Percentiles rank a stretch among this genome's conserved stretches.
phyloP scores from a whole-genome alignment of 495 filamentous ascomycete genomes.

The Aspergillus leporis region DNA sequence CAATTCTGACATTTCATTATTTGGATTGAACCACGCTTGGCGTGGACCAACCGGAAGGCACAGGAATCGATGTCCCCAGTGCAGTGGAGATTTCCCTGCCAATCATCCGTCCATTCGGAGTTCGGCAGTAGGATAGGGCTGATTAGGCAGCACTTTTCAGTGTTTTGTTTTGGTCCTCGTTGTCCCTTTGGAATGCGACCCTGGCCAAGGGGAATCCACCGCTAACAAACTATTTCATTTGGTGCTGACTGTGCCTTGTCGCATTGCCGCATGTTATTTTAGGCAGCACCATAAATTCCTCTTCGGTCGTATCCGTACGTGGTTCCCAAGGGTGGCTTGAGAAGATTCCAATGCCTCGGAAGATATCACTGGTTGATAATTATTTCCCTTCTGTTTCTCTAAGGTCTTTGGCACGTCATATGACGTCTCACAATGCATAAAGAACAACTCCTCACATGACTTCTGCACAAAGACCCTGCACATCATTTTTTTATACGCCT shows the following conservation, averaged over 20 bases:
- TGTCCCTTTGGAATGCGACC: neutral
- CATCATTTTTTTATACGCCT: too few species aligned
- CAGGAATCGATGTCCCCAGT: neutral
- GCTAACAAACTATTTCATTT: neutral
- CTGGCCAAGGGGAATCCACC: neutral
- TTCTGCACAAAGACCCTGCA: too few species aligned
- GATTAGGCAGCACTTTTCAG: conserved; percentile 4
- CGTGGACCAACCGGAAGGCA: conserved; percentile 10
- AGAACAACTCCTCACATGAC: too few species aligned
- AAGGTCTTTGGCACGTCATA: neutral
- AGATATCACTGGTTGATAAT: neutral
- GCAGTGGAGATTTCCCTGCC: neutral
- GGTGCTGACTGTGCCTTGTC: neutral
- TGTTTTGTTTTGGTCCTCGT: neutral
- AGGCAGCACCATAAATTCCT: neutral
- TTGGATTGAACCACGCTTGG: neutral
- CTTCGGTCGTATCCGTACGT: neutral
- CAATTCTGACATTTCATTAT: neutral
- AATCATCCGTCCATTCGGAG: conserved; percentile 7
- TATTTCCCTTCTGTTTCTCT: neutral
- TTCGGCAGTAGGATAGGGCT: conserved; percentile 8
- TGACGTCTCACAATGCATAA: neutral
- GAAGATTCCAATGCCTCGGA: neutral
- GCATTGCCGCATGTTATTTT: neutral
- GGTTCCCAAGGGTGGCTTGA: neutral